These are phyloP conservation scores for Pythium phragmitis DNA, from an alignment of 352 stramenopile genomes.

Conservation along the genomic window DNA sequence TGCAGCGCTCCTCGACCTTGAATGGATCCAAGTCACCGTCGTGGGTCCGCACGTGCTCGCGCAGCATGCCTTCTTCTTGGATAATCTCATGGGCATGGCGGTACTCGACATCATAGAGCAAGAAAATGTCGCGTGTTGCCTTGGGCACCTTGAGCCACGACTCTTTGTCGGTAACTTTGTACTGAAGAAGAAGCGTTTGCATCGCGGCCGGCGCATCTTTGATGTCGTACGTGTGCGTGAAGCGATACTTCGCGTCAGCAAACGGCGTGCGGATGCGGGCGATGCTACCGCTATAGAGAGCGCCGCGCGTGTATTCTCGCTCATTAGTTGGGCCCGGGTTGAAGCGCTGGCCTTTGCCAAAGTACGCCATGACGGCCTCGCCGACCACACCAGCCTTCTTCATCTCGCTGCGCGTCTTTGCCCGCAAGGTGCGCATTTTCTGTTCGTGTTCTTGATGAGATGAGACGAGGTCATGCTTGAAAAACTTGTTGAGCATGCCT, in stretches of 20 bases:
- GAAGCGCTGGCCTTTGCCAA: conserved; percentile 41
- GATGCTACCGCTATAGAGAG: conserved; percentile 53
- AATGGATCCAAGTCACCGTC: conserved; percentile 55
- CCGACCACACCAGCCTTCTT: conserved; percentile 48
- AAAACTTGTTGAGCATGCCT: conserved; percentile 62
- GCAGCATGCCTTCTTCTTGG: conserved; percentile 57
- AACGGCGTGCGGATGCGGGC: conserved; percentile 57
- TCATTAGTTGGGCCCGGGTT: conserved; percentile 47
- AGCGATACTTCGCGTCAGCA: conserved; percentile 42
- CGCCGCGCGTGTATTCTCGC: conserved; percentile 42
- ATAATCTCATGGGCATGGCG: conserved; percentile 55
- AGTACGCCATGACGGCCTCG: conserved; percentile 66
- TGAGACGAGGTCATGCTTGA: conserved; percentile 39
- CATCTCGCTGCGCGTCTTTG: conserved; percentile 48
- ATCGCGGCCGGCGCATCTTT: conserved; percentile 36
- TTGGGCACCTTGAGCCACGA: conserved; percentile 51
- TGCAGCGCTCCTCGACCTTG: conserved; percentile 59
- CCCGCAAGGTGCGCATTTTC: conserved; percentile 37
- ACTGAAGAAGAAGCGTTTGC: conserved; percentile 37
- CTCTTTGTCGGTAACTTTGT: conserved; percentile 52
- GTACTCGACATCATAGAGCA: conserved; percentile 76
- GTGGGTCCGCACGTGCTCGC: conserved; percentile 51
- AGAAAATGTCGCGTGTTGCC: conserved; percentile 53
- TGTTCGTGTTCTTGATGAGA: conserved; percentile 46
- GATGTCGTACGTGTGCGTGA: conserved; percentile 43